A percentile compares a stretch with the other conserved stretches of the same genome.
These are phyloP conservation scores for Eryngium alpinum DNA, from an alignment of 140 eudicot genomes.

Conservation along the genomic window DNA sequence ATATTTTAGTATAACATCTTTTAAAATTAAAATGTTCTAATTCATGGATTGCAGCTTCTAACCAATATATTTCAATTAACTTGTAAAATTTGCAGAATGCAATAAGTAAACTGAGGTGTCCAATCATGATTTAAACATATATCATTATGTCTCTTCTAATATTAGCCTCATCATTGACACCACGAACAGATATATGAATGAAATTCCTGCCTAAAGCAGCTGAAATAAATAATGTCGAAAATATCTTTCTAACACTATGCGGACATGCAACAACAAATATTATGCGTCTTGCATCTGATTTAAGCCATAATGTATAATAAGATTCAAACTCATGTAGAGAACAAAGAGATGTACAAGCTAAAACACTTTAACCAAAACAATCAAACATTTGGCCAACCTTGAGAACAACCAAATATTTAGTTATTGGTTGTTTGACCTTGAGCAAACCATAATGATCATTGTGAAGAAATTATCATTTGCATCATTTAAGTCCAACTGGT, in stretches of 20 bases:
- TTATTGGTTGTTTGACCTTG: constrained; percentile 93
- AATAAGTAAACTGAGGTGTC: too few species aligned
- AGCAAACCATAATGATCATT: constrained; percentile 84
- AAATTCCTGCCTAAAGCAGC: constrained; percentile 4
- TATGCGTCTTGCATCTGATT: constrained; percentile 96
- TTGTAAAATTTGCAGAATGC: too few species aligned
- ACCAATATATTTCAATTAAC: too few species aligned
- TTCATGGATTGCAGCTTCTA: too few species aligned
- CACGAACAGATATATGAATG: background rate
- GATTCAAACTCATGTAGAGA: background rate
- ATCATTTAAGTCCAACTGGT: constrained; percentile 79
- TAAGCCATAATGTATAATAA: constrained; percentile 53
- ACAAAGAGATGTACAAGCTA: background rate
- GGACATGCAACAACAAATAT: constrained; percentile 95
- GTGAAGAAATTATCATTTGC: constrained; percentile 91
- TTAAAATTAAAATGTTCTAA: too few species aligned
- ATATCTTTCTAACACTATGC: constrained; percentile 98
- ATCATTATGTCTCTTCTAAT: background rate
- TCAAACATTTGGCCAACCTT: constrained; percentile 50
- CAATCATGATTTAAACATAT: constrained; percentile 1
- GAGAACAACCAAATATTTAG: constrained; percentile 95
- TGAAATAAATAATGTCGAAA: constrained; percentile 58
- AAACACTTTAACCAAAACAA: constrained; percentile 4
- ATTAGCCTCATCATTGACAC: constrained; percentile 2
- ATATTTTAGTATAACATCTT: too few species aligned